Conservation (phyloP, 2,329 filamentous ascomycete species). For the Periglandula ipomoeae region DNA sequence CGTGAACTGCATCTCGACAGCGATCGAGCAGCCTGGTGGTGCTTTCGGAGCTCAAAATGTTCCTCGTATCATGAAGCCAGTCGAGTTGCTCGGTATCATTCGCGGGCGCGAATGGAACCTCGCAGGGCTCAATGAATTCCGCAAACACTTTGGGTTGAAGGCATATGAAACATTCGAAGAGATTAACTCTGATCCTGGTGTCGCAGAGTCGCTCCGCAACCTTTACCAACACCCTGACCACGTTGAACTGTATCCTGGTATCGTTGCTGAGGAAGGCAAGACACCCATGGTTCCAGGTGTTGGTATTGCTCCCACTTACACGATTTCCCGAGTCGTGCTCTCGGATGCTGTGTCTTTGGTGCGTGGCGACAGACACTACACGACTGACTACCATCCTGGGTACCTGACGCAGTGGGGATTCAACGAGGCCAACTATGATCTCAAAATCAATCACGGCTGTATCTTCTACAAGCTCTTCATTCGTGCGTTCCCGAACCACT, state of each 20-base stretch:
- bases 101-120: conserved; percentile 71
- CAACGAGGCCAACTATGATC: conserved; percentile 63
- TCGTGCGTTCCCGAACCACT: conserved; percentile 71
- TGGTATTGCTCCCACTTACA: conserved; percentile 67
- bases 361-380: conserved; percentile 71
- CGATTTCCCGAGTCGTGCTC: conserved; percentile 66
- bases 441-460: conserved; percentile 68
- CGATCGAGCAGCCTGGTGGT: conserved; percentile 71
- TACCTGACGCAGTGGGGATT: conserved; percentile 80
- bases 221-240: conserved; percentile 72
- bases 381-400: conserved; percentile 63
- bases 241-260: conserved; percentile 72
- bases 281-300: conserved; percentile 64
- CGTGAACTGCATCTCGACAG: conserved; percentile 55
- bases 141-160: conserved; percentile 71
- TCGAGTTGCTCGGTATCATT: conserved; percentile 74
- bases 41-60: conserved; percentile 67
- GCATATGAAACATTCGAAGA: conserved; percentile 71
- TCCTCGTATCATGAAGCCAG: conserved; percentile 60
- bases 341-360: conserved; percentile 74
- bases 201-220: conserved; percentile 55
- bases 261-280: conserved; percentile 70
- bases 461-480: conserved; percentile 79
- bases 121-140: conserved; percentile 74
- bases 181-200: conserved; percentile 67